phyloP scores from a whole-genome alignment of 805 yeast genomes.

The Lachancea lanzarotensis region DNA sequence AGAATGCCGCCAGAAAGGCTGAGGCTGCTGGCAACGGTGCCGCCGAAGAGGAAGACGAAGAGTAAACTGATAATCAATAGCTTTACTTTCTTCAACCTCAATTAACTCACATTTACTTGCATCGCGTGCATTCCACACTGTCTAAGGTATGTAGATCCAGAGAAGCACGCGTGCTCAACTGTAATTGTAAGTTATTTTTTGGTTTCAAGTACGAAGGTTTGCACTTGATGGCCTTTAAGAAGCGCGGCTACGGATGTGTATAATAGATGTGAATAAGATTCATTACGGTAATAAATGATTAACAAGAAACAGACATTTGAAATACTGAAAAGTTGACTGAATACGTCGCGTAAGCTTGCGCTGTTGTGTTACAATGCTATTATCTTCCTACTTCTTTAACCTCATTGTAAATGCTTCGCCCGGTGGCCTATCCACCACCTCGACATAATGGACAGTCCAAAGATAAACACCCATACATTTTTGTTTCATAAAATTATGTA shows the following conservation, averaged over 20 bases:
- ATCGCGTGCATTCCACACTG: neutral
- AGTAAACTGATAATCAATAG: slow-evolving; percentile 42
- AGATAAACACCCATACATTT: neutral
- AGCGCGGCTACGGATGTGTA: neutral
- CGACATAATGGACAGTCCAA: neutral
- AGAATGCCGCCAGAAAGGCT: slow-evolving; percentile 58
- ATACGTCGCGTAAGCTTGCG: too few relatives aligned
- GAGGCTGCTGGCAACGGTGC: slow-evolving; percentile 64
- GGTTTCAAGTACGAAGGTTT: neutral
- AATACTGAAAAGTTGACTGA: too few relatives aligned
- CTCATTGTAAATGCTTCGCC: too few relatives aligned
- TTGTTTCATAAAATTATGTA: too few relatives aligned
- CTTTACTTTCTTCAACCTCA: neutral
- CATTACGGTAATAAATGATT: neutral
- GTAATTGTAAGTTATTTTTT: slow-evolving; percentile 3
- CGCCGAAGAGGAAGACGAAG: slow-evolving; percentile 55
- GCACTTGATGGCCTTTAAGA: neutral
- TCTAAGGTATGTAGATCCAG: slow-evolving; percentile 2
- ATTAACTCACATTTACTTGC: slow-evolving; percentile 1
- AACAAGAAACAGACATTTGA: too few relatives aligned
- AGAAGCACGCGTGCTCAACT: neutral
- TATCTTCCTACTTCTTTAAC: too few relatives aligned
- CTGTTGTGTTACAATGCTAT: too few relatives aligned
- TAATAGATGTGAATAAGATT: neutral
- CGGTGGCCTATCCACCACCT: too few relatives aligned